Conservation (phyloP, 331 rosid genomes). For the Erythrophleum ivorense region DNA sequence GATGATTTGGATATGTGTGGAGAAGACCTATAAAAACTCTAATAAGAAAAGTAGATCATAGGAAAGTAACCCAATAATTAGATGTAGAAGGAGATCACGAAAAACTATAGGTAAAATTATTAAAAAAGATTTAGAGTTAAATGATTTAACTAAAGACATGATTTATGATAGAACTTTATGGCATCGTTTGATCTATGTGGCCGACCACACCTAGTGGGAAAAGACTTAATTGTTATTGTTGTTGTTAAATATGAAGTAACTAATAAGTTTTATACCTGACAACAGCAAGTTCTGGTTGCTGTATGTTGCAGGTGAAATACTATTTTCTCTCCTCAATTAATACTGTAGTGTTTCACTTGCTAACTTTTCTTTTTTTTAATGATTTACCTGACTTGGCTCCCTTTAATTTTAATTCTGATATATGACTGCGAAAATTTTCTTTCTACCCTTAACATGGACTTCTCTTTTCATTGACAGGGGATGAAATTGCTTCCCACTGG, state of each 20-base stretch:
- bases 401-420: constrained; percentile 19
- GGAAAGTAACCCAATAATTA: too few species aligned
- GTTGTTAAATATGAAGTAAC: not conserved
- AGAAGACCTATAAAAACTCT: too few species aligned
- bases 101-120: too few species aligned
- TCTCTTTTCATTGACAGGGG: constrained; percentile 67
- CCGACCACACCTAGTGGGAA: too few species aligned
- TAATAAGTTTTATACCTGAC: constrained; percentile 7
- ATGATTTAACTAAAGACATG: too few species aligned
- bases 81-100: too few species aligned
- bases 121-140: too few species aligned
- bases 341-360: constrained; percentile 12
- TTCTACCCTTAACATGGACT: constrained; percentile 24
- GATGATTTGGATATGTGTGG: too few species aligned
- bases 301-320: constrained; percentile 21
- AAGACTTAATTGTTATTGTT: too few species aligned
- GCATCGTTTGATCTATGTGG: too few species aligned
- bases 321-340: constrained; percentile 13
- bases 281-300: constrained; percentile 2
- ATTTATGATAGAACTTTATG: too few species aligned
- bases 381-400: constrained; percentile 13
- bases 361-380: not conserved
- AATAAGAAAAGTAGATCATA: too few species aligned
- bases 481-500: constrained; percentile 98
- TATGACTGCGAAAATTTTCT: not conserved